These are phyloP conservation scores for Kuraishia molischiana DNA, from an alignment of 805 yeast genomes.

Conservation along the genomic window DNA sequence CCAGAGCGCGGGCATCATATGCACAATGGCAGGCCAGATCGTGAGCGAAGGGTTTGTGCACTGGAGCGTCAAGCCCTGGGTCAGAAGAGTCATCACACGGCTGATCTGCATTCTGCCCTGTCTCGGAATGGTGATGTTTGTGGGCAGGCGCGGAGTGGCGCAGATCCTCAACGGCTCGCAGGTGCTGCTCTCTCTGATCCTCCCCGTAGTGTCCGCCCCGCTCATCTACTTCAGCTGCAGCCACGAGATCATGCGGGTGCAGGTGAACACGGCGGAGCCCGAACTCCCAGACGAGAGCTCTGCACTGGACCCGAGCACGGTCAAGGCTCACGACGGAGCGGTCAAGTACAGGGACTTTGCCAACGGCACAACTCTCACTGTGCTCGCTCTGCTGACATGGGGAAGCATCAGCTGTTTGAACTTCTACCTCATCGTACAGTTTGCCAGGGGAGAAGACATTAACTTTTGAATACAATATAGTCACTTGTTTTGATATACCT, in stretches of 20 bases:
- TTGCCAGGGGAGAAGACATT: constrained; percentile 23
- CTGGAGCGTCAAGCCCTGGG: constrained; percentile 77
- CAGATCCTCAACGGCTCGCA: constrained; percentile 78
- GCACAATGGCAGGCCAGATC: constrained; percentile 90
- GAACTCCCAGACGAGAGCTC: constrained; percentile 4
- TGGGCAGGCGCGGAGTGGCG: constrained; percentile 67
- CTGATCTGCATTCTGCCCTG: constrained; percentile 77
- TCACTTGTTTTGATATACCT: neutral
- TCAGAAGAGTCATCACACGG: constrained; percentile 70
- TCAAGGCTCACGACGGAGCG: constrained; percentile 5
- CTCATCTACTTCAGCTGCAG: constrained; percentile 72
- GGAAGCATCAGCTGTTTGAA: constrained; percentile 62
- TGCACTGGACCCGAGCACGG: neutral
- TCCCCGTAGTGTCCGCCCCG: constrained; percentile 83
- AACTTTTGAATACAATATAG: constrained; percentile 13
- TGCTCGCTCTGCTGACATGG: constrained; percentile 54
- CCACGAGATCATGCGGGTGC: constrained; percentile 58
- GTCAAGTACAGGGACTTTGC: constrained; percentile 38
- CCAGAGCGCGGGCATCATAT: constrained; percentile 84
- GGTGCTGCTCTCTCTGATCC: constrained; percentile 69
- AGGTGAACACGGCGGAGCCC: constrained; percentile 14
- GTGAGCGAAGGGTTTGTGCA: constrained; percentile 85
- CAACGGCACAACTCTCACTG: constrained; percentile 50
- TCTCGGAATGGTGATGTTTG: constrained; percentile 54
- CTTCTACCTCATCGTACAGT: constrained; percentile 34